Evolutionary conservation across 805 yeast species (phyloP), one percentile per base, ranked within the genome.

Genomic region (Peterozyma toletana): DNA sequence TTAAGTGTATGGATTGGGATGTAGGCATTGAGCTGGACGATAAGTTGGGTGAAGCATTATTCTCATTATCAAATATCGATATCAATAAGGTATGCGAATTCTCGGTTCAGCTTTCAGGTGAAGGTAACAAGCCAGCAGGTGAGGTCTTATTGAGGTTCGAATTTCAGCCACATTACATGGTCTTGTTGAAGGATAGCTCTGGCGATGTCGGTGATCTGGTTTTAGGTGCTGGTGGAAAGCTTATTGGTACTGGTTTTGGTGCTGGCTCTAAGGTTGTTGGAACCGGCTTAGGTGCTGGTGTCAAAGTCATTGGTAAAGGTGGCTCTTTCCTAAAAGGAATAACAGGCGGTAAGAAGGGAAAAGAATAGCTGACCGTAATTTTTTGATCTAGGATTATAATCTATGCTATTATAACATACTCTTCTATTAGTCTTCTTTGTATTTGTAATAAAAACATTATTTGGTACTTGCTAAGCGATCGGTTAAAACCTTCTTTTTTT

Each of bases 11-110:
- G 56, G 99, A 93, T 60, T 91, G 97, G 96, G 99, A 93, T 63
- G 78, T 91, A 50, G 96, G 96, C 52, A 80, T 87, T 38, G 88
- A 81, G 46, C 77, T 76, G 48, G 91, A 93, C 62, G 99, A 93
- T 62, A 68, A 71, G 50, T 70, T 93, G 44, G 96, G 98, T 45
- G 68, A 67, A 30, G 86, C 80, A 9, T 53, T 57, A 17, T 58
- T 89, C 44, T 72, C 76, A 10, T 64, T 91, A 45, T 60, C 75
- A 0, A 76, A 77, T 11, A 66, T 90, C 15, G 78, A 80, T 50
- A 55, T 63, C 5, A 66, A 68, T 29, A 48, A 51, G 15, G 73
- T 75, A 21, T 62, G 66, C 13, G 79, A 74, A 14, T 57, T 74
- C 45, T 78, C 72, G 39, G 63, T 81, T 37, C 77, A 77, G 2